Percentiles rank a stretch among this genome's conserved stretches.
phyloP scores from a whole-genome alignment of 495 filamentous ascomycete species.

The Diplogelasinospora grovesii region DNA sequence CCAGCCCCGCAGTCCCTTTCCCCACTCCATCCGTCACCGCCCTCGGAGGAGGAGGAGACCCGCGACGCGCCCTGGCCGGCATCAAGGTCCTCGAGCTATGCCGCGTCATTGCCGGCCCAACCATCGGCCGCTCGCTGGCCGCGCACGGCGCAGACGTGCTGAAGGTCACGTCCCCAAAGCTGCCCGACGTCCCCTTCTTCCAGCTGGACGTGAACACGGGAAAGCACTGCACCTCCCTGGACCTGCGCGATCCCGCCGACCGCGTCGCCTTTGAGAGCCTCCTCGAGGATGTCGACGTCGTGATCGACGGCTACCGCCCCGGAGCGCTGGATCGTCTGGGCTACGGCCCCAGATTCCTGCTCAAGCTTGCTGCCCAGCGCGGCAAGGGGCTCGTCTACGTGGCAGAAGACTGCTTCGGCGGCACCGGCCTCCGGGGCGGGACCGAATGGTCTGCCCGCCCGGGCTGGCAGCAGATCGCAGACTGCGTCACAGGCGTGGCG shows the following conservation, averaged over 20 bases:
- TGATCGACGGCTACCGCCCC: constrained; percentile 64
- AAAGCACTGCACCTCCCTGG: constrained; percentile 48
- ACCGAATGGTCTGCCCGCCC: constrained; percentile 44
- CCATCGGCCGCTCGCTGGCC: constrained; percentile 57
- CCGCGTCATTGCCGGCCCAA: constrained; percentile 57
- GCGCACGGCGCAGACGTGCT: constrained; percentile 65
- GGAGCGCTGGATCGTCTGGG: constrained; percentile 60
- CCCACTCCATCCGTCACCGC: too few species aligned
- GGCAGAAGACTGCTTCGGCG: constrained; percentile 67
- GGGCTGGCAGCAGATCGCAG: constrained; percentile 57
- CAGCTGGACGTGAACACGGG: constrained; percentile 74
- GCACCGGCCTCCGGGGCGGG: constrained; percentile 17
- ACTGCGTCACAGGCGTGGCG: constrained; percentile 53
- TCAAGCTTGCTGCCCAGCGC: constrained; percentile 40
- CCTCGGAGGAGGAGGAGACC: constrained; percentile 18
- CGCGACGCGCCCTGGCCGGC: constrained; percentile 42
- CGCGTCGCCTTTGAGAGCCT: constrained; percentile 52
- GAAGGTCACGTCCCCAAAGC: constrained; percentile 61
- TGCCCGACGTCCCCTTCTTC: constrained; percentile 73
- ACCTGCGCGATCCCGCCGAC: constrained; percentile 50
- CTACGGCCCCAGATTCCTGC: constrained; percentile 49
- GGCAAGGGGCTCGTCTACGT: constrained; percentile 63
- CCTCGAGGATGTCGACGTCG: constrained; percentile 50
- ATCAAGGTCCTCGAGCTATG: constrained; percentile 62
- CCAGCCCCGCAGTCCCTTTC: constrained; percentile 47